A percentile compares a stretch with the other conserved stretches of the same genome.
Conservation (phyloP, 2,329 filamentous ascomycete genomes). For the Plectosphaerella cucumerina region DNA sequence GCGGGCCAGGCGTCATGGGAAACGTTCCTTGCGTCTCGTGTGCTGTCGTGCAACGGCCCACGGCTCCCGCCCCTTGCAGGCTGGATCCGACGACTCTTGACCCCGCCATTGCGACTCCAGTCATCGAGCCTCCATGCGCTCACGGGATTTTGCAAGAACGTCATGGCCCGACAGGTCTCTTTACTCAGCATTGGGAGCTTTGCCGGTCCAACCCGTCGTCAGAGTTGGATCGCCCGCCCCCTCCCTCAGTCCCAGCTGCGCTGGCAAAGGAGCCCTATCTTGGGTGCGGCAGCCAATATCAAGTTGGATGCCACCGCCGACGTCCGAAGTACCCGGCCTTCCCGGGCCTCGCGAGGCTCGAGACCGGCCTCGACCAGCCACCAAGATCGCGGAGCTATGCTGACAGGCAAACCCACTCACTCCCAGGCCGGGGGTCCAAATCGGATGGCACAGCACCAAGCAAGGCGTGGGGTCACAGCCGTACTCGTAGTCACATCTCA, state of each 20-base stretch:
- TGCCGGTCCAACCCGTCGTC: no score
- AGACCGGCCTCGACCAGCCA: neutral
- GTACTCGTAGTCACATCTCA: constrained; percentile 9
- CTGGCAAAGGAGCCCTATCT: neutral
- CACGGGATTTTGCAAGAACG: no score
- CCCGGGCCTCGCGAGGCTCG: neutral
- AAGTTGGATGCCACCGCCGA: neutral
- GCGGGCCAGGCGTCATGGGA: neutral
- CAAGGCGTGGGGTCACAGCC: no score
- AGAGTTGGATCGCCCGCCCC: no score
- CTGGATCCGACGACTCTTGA: neutral
- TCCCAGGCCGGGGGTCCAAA: neutral
- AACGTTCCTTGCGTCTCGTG: constrained; percentile 8
- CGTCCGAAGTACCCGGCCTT: neutral
- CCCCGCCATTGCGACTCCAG: constrained; percentile 3
- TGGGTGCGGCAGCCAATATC: neutral
- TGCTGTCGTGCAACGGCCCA: constrained; percentile 11
- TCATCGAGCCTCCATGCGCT: no score
- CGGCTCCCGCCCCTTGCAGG: neutral
- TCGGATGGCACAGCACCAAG: no score
- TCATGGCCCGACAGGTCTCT: no score
- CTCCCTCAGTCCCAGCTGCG: no score
- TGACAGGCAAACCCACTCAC: neutral
- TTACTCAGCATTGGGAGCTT: no score
- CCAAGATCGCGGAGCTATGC: neutral